These are phyloP conservation scores for Apophysomyces elegans DNA, from an alignment of 371 early-diverging fungal species.

Conservation along the genomic window DNA sequence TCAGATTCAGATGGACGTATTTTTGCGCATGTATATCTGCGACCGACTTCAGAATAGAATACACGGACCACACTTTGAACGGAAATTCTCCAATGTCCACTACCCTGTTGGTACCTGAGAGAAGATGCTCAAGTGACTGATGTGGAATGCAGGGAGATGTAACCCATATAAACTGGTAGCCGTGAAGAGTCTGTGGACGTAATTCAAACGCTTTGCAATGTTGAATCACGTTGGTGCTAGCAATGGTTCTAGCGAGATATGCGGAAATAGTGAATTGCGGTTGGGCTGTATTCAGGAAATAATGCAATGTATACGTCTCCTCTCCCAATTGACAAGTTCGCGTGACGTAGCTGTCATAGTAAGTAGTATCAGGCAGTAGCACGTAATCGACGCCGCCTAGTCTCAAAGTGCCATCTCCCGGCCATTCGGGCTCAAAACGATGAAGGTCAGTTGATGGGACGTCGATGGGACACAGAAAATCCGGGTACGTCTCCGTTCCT, in stretches of 20 bases:
- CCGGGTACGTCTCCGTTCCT: not conserved
- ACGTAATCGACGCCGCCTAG: not conserved
- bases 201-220: slow-evolving; percentile 18
- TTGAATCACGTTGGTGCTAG: not conserved
- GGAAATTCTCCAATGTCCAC: slow-evolving; percentile 18
- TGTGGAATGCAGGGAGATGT: slow-evolving; percentile 14
- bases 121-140: slow-evolving; percentile 20
- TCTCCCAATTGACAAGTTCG: not conserved
- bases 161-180: slow-evolving; percentile 25
- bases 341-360: not conserved
- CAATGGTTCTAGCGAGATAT: not conserved
- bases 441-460: not conserved
- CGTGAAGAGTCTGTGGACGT: not conserved
- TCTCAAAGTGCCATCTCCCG: not conserved
- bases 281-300: slow-evolving; percentile 4
- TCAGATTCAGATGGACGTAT: slow-evolving; percentile 19
- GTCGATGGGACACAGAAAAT: not conserved
- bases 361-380: not conserved
- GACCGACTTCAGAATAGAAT: slow-evolving; percentile 18
- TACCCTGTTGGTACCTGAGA: slow-evolving; percentile 1
- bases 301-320: slow-evolving; percentile 19
- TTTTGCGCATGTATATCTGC: slow-evolving; percentile 20
- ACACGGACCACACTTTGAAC: slow-evolving; percentile 20
- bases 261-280: not conserved
- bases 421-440: not conserved